Conservation (phyloP, 805 yeast genomes). For the Schizosaccharomyces pombe region ASM294v3 CU329670.1:1521501-1522000, state of each 20-base stretch:
- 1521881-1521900: slow-evolving; percentile 57
- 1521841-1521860: slow-evolving; percentile 77
- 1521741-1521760: not conserved
- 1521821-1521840: slow-evolving; percentile 85
- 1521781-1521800: not conserved
- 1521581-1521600: no score
- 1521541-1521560: no score
- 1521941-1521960: slow-evolving; percentile 75
- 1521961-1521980: slow-evolving; percentile 86
- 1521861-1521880: slow-evolving; percentile 69
- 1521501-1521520: no score
- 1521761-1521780: not conserved
- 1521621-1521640: no score
- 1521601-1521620: no score
- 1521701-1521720: not conserved
- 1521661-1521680: no score
- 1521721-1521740: slow-evolving; percentile 1
- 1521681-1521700: no score
- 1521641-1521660: no score
- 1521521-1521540: no score
- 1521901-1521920: slow-evolving; percentile 51
- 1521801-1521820: slow-evolving; percentile 83
- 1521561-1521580: no score
- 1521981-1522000: slow-evolving; percentile 70
- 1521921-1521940: slow-evolving; percentile 72